Evolutionary conservation across 169 alveolate genomes (phyloP).

Genomic region (Eimeria praecox): DNA sequence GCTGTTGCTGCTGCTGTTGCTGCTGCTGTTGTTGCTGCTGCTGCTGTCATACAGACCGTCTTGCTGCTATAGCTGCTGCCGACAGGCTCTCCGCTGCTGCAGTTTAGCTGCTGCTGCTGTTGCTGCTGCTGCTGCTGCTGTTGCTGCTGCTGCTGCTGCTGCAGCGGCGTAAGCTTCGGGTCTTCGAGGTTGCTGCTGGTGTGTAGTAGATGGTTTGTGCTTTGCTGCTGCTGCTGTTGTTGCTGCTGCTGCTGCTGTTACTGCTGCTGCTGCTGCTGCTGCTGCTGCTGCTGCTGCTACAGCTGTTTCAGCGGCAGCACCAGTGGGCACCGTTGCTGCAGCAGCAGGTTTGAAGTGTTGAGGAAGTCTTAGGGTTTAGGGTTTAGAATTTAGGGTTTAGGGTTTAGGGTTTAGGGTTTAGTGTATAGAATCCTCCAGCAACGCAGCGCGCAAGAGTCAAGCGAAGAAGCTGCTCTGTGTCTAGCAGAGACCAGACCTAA

Average conservation of each 20-base stretch:
- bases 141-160: constrained; percentile 42
- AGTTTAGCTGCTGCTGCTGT: background rate
- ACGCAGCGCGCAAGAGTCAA: background rate
- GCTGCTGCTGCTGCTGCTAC: constrained; percentile 48
- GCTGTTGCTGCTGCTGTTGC: constrained; percentile 23
- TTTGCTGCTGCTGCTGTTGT: constrained; percentile 1
- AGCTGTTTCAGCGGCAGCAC: constrained; percentile 42
- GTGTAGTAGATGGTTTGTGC: background rate
- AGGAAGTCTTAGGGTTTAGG: background rate
- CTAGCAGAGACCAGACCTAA: background rate
- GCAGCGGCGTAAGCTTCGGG: background rate
- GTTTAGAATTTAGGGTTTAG: background rate
- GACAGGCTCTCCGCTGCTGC: background rate
- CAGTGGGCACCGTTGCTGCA: constrained; percentile 41
- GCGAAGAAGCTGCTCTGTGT: background rate
- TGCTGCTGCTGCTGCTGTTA: constrained; percentile 34
- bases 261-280: constrained; percentile 42
- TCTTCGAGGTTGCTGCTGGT: background rate
- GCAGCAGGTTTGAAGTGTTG: background rate
- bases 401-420: background rate
- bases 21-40: constrained; percentile 39
- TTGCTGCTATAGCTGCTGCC: background rate
- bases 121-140: constrained; percentile 43
- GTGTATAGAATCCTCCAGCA: background rate
- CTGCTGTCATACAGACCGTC: background rate